Evolutionary conservation across 148 eudicot species (phyloP), one percentile per base, ranked within the genome.

Genomic region (Spergularia bocconei): DNA sequence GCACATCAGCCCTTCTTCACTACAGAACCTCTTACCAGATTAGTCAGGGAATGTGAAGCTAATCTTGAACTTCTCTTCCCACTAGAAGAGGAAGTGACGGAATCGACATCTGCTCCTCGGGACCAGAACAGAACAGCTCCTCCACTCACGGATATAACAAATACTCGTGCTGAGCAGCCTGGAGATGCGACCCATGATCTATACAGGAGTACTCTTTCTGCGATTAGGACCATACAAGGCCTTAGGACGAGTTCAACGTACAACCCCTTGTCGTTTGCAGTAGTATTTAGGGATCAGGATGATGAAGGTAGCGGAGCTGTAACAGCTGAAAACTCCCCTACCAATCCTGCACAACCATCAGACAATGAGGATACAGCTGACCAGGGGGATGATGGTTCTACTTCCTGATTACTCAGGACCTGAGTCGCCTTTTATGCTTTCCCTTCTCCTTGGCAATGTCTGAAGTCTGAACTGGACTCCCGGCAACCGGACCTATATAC

Each of bases 31-130:
- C 89, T 94, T 52, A 87, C 96, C 47, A 79, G 87, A 72, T 77
- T 94, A 76, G 94, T 94, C 36, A 80, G 67, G n/a, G 97, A 94
- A 79, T 94, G 97, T 52, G 97, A 91, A 80, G 93, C 86, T 57
- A 94, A 91, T 70, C 91, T 94, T 17, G 97, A 94, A 82, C 78
- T 87, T 51, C 92, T 94, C 50, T 94, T 94, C 78, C 98, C 98
- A 1, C 41, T 90, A 41, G 97, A 90, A 83, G 96, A 86, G 71
- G 98, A 94, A 85, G 96, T 94, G 23, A 87, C 88, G 20, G 96
- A 94, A 78, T 72, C 88, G 60, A 62, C 85, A 47, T 61, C 77
- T 4, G 61, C 69, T 63, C 78, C 72, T 51, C 71, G 63, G 38
- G 77, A 73, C 44, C 80, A 55, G 47, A 78, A 67, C 67, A 78